Conservation (phyloP, 106 monocot genomes). For the Agapanthus africanus region DNA sequence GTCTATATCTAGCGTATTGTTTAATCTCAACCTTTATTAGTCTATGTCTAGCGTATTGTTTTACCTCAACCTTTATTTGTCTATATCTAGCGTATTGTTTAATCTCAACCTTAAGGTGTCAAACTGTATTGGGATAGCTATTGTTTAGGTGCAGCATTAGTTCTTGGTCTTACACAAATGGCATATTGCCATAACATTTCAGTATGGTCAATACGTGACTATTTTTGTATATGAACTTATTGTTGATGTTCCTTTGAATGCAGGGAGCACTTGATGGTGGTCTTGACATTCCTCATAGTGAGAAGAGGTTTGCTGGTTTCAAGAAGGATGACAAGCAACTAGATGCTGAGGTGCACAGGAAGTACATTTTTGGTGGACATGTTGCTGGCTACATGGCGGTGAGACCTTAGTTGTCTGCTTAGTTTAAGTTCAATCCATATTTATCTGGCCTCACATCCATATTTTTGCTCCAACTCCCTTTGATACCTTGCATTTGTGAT, state of each 20-base stretch:
- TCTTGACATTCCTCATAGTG: slow-evolving; percentile 90
- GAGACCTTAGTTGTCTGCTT: background rate
- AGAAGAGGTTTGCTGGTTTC: slow-evolving; percentile 92
- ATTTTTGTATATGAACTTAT: background rate
- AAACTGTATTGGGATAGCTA: too few relatives aligned
- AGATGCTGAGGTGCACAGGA: slow-evolving; percentile 79
- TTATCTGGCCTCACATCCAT: background rate
- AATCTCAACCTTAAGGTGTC: too few relatives aligned
- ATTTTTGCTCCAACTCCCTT: too few relatives aligned
- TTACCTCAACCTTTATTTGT: too few relatives aligned
- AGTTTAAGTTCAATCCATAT: background rate
- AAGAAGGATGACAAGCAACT: slow-evolving; percentile 85
- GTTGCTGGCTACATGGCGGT: slow-evolving; percentile 88
- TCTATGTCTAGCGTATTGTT: too few relatives aligned
- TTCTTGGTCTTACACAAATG: background rate
- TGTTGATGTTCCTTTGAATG: background rate
- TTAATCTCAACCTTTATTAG: too few relatives aligned
- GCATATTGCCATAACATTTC: too few relatives aligned
- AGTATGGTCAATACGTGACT: too few relatives aligned
- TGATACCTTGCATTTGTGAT: background rate
- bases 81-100: too few relatives aligned
- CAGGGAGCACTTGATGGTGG: slow-evolving; percentile 96
- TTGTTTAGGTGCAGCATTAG: background rate
- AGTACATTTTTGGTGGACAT: slow-evolving; percentile 90
- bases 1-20: too few relatives aligned